A percentile compares a stretch with the other conserved stretches of the same genome.
Evolutionary conservation across 306 rosid genomes (phyloP).

Genomic region (Prosopis cineraria): DNA sequence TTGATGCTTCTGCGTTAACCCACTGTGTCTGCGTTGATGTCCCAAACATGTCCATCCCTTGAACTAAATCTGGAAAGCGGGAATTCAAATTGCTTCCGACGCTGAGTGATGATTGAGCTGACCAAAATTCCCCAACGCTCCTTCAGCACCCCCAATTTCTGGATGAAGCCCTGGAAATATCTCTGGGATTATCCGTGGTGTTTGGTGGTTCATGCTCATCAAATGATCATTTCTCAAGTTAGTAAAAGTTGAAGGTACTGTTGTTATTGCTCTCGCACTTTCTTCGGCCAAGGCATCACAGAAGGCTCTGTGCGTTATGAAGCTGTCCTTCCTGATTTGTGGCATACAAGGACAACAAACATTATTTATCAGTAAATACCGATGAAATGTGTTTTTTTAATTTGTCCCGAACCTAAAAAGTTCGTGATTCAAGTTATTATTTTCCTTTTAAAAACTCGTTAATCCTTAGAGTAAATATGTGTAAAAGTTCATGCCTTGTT

Average conservation of each 20-base stretch:
- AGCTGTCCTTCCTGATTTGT: conserved; percentile 88
- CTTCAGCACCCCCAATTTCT: conserved; percentile 43
- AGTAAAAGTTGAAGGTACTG: conserved; percentile 45
- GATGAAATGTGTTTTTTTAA: not conserved
- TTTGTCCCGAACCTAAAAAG: not conserved
- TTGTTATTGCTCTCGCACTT: conserved; percentile 42
- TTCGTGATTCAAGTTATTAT: not conserved
- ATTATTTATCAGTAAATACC: not conserved
- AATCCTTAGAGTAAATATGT: not conserved
- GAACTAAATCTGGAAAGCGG: conserved; percentile 38
- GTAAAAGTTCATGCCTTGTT: not conserved
- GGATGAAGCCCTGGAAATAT: conserved; percentile 51
- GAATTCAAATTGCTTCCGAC: not conserved
- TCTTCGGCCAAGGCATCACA: conserved; percentile 85
- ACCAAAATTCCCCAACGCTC: conserved; percentile 4
- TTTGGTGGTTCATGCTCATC: conserved; percentile 36
- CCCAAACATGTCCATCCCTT: conserved; percentile 55
- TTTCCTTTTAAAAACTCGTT: not conserved
- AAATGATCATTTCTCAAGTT: conserved; percentile 40
- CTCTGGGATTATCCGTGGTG: conserved; percentile 41
- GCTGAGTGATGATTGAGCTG: not conserved
- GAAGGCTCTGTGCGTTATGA: conserved; percentile 86
- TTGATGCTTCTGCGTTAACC: conserved; percentile 32
- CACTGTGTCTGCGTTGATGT: conserved; percentile 51
- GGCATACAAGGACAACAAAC: not conserved